Evolutionary conservation across 164 flowering plant species (phyloP).

Genomic region (Stephania japonica): DNA sequence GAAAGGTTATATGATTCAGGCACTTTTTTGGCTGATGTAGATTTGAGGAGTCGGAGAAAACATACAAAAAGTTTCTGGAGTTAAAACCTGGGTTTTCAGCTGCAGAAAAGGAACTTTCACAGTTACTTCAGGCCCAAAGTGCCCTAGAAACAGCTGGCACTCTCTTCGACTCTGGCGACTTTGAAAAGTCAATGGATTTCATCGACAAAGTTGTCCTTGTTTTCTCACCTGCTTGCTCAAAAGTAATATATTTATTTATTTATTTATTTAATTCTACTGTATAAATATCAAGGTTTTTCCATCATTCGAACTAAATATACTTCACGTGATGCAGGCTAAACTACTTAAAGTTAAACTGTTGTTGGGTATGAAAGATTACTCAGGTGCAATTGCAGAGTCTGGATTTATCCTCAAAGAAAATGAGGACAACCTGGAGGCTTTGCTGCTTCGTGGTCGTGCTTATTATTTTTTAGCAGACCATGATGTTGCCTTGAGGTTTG

Average conservation of each 20-base stretch:
- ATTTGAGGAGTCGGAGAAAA: conserved; percentile 83
- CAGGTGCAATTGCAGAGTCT: conserved; percentile 67
- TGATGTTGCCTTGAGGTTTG: conserved; percentile 84
- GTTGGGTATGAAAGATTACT: conserved; percentile 66
- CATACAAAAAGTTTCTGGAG: conserved; percentile 69
- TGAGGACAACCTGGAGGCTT: conserved; percentile 81
- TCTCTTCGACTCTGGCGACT: conserved; percentile 64
- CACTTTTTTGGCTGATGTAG: conserved; percentile 64
- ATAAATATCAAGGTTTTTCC: neutral
- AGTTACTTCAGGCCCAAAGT: conserved; percentile 65
- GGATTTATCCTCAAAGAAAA: conserved; percentile 89
- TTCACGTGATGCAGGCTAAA: conserved; percentile 57
- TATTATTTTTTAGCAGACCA: conserved; percentile 96
- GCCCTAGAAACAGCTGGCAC: conserved; percentile 58
- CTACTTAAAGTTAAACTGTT: conserved; percentile 65
- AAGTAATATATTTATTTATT: conserved; percentile 33
- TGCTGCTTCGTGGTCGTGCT: conserved; percentile 88
- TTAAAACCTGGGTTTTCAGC: conserved; percentile 63
- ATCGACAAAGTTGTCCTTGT: conserved; percentile 89
- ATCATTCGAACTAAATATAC: neutral
- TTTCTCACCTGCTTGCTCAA: conserved; percentile 81
- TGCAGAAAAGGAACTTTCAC: conserved; percentile 89
- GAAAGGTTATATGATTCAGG: conserved; percentile 40
- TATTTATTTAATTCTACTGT: neutral
- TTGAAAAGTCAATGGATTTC: conserved; percentile 64